phyloP scores from a whole-genome alignment of 169 alveolate species.

The Perkinsus marinus region DNA sequence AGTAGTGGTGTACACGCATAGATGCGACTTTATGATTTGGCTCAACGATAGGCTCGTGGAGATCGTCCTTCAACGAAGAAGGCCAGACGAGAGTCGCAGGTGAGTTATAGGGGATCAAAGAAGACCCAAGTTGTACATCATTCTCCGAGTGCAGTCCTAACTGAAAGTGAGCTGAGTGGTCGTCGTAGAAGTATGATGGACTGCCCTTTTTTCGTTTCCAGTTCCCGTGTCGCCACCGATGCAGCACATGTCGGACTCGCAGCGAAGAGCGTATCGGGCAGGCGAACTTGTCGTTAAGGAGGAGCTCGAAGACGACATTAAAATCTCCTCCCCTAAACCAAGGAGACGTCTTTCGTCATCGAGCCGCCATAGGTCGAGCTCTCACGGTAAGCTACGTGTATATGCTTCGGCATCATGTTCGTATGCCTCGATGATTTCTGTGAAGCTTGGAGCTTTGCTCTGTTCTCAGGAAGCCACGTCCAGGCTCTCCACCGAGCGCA shows the following conservation, averaged over 20 bases:
- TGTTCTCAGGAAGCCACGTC: background rate
- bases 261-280: too few relatives aligned
- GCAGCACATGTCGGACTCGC: too few relatives aligned
- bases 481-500: background rate
- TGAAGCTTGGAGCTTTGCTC: too few relatives aligned
- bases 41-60: background rate
- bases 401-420: too few relatives aligned
- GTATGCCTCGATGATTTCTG: too few relatives aligned
- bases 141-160: background rate
- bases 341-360: too few relatives aligned
- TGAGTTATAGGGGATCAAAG: background rate
- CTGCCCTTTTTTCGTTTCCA: background rate
- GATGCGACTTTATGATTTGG: background rate
- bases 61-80: background rate
- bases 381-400: background rate
- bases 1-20: background rate
- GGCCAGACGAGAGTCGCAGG: background rate
- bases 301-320: too few relatives aligned
- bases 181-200: background rate
- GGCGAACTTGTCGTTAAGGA: too few relatives aligned
- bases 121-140: background rate
- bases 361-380: background rate
- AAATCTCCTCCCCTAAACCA: too few relatives aligned
- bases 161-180: background rate
- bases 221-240: background rate